Percentiles rank a stretch among this genome's conserved stretches.
Evolutionary conservation across 2,329 filamentous ascomycete species (phyloP).

Genomic region (Delphinella strobiligena): DNA sequence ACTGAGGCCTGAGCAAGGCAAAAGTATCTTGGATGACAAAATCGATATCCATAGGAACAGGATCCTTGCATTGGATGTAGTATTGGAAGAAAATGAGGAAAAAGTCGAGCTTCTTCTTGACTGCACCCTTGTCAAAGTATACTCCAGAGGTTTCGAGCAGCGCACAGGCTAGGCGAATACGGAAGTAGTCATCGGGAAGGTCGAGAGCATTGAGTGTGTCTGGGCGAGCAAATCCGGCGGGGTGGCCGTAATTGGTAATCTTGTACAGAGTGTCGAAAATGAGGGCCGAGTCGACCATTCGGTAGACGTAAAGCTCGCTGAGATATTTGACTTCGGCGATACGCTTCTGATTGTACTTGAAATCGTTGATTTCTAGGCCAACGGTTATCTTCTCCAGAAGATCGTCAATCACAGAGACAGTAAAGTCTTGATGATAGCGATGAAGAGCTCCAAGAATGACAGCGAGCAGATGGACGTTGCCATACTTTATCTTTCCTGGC

Average conservation of each 20-base stretch:
- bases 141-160: conserved; percentile 90
- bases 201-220: conserved; percentile 70
- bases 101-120: conserved; percentile 95
- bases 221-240: conserved; percentile 65
- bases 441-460: conserved; percentile 82
- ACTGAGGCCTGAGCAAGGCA: conserved; percentile 73
- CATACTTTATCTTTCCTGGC: conserved; percentile 93
- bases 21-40: conserved; percentile 93
- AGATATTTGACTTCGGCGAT: conserved; percentile 95
- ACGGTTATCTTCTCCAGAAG: conserved; percentile 77
- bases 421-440: conserved; percentile 83
- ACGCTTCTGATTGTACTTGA: conserved; percentile 90
- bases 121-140: conserved; percentile 86
- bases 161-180: conserved; percentile 79
- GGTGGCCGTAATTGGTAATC: conserved; percentile 84
- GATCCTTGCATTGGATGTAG: conserved; percentile 83
- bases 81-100: conserved; percentile 97
- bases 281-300: conserved; percentile 87
- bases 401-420: conserved; percentile 83
- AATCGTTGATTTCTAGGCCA: conserved; percentile 90
- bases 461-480: conserved; percentile 86
- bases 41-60: conserved; percentile 90
- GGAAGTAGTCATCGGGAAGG: conserved; percentile 87
- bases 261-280: conserved; percentile 94
- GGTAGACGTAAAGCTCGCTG: conserved; percentile 93